Percentiles rank a stretch among this genome's conserved stretches.
phyloP scores from a whole-genome alignment of 805 yeast genomes.

The Kuraishia piskuri region DNA sequence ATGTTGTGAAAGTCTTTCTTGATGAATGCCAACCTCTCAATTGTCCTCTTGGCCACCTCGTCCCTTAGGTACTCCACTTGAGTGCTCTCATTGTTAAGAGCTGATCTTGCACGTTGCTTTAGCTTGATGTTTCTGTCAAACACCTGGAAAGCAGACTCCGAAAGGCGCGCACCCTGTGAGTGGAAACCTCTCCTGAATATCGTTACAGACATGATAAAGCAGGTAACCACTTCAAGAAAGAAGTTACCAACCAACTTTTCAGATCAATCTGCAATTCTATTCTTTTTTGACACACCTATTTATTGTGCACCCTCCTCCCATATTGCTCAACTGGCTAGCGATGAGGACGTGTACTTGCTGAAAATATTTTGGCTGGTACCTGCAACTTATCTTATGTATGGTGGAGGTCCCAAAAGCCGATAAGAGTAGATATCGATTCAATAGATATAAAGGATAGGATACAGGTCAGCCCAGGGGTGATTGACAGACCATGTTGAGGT shows the following conservation, averaged over 20 bases:
- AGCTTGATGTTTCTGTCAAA: slow-evolving; percentile 59
- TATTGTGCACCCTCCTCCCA: neutral
- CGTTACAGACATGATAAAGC: neutral
- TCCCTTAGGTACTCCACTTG: slow-evolving; percentile 66
- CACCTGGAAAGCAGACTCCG: slow-evolving; percentile 21
- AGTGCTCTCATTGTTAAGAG: slow-evolving; percentile 33
- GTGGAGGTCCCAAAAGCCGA: neutral
- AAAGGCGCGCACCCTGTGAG: neutral
- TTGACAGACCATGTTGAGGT: neutral
- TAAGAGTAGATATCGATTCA: neutral
- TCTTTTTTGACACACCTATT: neutral
- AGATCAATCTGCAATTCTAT: neutral
- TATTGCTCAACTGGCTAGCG: neutral
- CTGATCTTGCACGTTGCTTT: slow-evolving; percentile 50
- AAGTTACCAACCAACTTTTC: neutral
- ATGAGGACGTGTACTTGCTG: neutral
- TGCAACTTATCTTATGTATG: neutral
- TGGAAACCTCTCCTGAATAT: neutral
- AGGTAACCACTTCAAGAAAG: neutral
- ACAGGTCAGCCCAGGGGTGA: too few species aligned
- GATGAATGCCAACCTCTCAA: slow-evolving; percentile 69
- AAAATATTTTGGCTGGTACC: neutral
- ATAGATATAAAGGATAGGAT: too few species aligned
- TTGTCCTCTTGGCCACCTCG: slow-evolving; percentile 64
- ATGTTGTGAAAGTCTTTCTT: slow-evolving; percentile 52